Base-by-base conservation (phyloP, 345 rosid species). In the Camelina neglecta region DNA sequence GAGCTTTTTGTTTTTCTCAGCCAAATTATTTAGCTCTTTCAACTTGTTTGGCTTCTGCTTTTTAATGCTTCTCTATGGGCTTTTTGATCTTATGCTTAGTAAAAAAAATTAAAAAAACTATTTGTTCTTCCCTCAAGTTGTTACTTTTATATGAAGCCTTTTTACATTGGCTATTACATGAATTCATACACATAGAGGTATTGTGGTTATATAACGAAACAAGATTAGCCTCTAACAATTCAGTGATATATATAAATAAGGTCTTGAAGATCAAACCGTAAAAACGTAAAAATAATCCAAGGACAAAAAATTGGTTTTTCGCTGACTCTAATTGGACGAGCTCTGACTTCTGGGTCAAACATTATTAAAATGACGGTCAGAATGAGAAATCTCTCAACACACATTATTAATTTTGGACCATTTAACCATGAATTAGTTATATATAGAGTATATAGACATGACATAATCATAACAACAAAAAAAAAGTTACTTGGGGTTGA, bases 401-500 rank as follows among this genome's bases (percentile, higher is more conserved):
- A 53, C 15, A 53, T 51, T 1, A 53, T 10, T 6, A 23, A 24
- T 54, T 24, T 24, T 24, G 2, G 35, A 54, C 59, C n/a, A 11
- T 54, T 24, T 24, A 11, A 53, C 31, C 57, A 21, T 53, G 57
- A 5, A 21, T 31, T 45, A 39, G 44, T 39, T 39, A 39, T 10
- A 39, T 10, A 41, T 11, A 41, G 44, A 39, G 44, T 39, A 39
- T 10, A 36, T 36, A 36, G 8, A 35, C 38, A 41, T 3, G 57
- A 74, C 41, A 64, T 21, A 74, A 65, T 74, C 66, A 65, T 65
- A 65, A 24, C 50, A 65, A 23, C 6, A 0, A 7, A 23, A 47
- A 47, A 66, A 57, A 57, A 3, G 51, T 65, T 36, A 42, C 42
- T 23, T 58, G 61, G 18, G 45, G 60, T 60, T 66, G 73, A 59